Evolutionary conservation across 805 yeast genomes (phyloP).

Genomic region (Priceomyces castillae): DNA sequence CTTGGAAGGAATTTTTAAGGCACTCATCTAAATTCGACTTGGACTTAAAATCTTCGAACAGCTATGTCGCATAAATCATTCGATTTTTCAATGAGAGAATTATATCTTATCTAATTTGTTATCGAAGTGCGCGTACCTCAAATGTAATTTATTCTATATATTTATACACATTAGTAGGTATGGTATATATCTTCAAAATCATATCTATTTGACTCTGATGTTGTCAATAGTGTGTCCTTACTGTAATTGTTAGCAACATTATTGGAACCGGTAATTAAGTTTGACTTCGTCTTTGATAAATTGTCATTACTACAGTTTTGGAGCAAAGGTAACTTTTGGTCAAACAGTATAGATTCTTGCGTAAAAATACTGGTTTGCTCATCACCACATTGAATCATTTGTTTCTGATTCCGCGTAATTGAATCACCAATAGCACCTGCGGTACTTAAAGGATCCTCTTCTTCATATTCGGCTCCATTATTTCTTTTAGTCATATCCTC

Average conservation of each 20-base stretch:
- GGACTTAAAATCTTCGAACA: background rate
- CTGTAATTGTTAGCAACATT: conserved; percentile 2
- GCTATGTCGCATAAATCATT: background rate
- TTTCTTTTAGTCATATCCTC: background rate
- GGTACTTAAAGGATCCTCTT: conserved; percentile 1
- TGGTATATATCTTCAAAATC: conserved; percentile 21
- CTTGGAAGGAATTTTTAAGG: conserved; percentile 16
- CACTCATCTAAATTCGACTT: background rate
- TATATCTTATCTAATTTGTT: no score
- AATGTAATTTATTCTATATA: background rate
- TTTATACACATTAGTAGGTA: conserved; percentile 14
- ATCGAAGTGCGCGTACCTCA: no score
- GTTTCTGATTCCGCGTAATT: background rate
- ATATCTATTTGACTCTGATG: conserved; percentile 13
- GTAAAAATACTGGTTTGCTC: conserved; percentile 13
- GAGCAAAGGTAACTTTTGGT: conserved; percentile 26
- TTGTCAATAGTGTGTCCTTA: conserved; percentile 21
- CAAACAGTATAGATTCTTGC: conserved; percentile 12
- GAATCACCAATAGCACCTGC: background rate
- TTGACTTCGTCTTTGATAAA: conserved; percentile 7
- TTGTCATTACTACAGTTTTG: conserved; percentile 20
- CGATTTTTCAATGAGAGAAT: background rate
- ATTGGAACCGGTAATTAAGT: background rate
- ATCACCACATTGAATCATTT: background rate
- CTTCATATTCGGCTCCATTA: background rate